Evolutionary conservation across 768 basidiomycete genomes (phyloP).

Genomic region (Leccinum uliginosum): DNA sequence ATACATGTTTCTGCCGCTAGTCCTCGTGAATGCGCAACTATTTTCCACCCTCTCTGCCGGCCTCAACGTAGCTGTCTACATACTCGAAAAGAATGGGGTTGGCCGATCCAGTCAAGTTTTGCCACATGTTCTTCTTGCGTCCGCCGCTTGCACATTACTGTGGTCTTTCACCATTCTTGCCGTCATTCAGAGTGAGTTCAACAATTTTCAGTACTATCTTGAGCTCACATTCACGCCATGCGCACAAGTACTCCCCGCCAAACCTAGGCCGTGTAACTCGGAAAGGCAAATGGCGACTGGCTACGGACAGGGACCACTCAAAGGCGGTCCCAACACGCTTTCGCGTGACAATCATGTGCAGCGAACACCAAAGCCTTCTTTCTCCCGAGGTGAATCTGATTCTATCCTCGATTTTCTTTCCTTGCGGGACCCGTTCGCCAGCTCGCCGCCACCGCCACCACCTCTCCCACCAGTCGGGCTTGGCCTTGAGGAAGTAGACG

Average conservation of each 20-base stretch:
- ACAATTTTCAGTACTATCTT: background rate
- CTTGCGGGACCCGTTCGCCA: slow-evolving; percentile 32
- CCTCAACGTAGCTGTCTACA: slow-evolving; percentile 14
- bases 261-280: slow-evolving; percentile 2
- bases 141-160: slow-evolving; percentile 17
- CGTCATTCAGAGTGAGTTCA: slow-evolving; percentile 23
- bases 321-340: background rate
- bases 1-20: slow-evolving; percentile 2
- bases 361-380: slow-evolving; percentile 15
- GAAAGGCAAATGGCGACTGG: slow-evolving; percentile 4
- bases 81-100: slow-evolving; percentile 2
- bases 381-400: slow-evolving; percentile 23
- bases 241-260: slow-evolving; percentile 20
- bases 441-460: slow-evolving; percentile 30
- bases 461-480: slow-evolving; percentile 26
- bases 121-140: slow-evolving; percentile 15
- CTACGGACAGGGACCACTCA: background rate
- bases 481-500: slow-evolving; percentile 26
- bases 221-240: background rate
- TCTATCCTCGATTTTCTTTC: slow-evolving; percentile 31
- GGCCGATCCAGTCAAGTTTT: background rate
- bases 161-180: slow-evolving; percentile 22
- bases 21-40: slow-evolving; percentile 18
- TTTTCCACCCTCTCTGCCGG: slow-evolving; percentile 23
- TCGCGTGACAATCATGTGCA: background rate